These are phyloP conservation scores for Escallonia rubra DNA, from an alignment of 129 eudicot genomes.

Conservation along the genomic window DNA sequence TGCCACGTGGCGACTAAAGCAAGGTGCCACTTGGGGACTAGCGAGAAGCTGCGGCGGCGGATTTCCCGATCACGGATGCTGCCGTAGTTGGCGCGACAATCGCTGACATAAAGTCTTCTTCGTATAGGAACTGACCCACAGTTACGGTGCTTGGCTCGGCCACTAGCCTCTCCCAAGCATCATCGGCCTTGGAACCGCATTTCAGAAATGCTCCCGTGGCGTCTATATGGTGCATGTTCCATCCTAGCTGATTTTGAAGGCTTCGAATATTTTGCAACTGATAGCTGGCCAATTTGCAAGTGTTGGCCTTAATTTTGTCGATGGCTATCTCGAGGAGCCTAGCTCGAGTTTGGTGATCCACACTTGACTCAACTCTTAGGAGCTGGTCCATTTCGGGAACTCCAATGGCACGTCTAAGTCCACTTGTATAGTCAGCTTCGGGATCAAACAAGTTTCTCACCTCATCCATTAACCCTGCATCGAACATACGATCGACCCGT, in stretches of 20 bases:
- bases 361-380: slow-evolving; percentile 18
- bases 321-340: slow-evolving; percentile 33
- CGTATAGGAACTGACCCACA: slow-evolving; percentile 33
- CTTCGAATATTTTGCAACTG: slow-evolving; percentile 44
- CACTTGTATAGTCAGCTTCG: slow-evolving; percentile 21
- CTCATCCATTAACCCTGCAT: slow-evolving; percentile 46
- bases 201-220: slow-evolving; percentile 50
- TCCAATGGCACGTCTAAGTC: slow-evolving; percentile 59
- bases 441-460: slow-evolving; percentile 43
- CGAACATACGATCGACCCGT: slow-evolving; percentile 51
- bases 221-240: slow-evolving; percentile 50
- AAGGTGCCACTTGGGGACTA: background rate
- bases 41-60: slow-evolving; percentile 9
- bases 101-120: slow-evolving; percentile 13
- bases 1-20: background rate
- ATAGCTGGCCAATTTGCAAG: slow-evolving; percentile 35
- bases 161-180: slow-evolving; percentile 54
- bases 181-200: slow-evolving; percentile 30
- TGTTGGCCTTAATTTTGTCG: slow-evolving; percentile 36
- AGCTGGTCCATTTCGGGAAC: slow-evolving; percentile 53
- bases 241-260: slow-evolving; percentile 33
- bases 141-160: slow-evolving; percentile 32
- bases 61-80: background rate
- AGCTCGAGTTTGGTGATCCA: slow-evolving; percentile 11
- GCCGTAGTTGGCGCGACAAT: background rate